A percentile compares a stretch with the other conserved stretches of the same genome.
phyloP scores from a whole-genome alignment of 306 rosid species.

The Vicia villosa region DNA sequence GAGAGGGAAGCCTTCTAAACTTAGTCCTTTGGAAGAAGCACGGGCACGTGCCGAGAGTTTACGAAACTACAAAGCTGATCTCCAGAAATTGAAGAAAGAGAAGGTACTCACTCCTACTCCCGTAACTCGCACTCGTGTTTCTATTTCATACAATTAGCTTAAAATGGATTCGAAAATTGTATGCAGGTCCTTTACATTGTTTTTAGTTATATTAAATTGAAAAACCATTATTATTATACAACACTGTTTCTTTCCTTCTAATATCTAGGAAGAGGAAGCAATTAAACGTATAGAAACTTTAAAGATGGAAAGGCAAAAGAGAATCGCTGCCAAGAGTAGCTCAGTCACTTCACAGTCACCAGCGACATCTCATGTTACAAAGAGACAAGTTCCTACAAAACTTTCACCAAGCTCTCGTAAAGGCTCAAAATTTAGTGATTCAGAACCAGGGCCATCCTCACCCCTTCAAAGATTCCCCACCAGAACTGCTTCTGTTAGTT shows the following conservation, averaged over 20 bases:
- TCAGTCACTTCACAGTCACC: conserved; percentile 51
- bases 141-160: conserved; percentile 26
- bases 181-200: conserved; percentile 5
- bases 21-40: conserved; percentile 95
- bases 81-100: conserved; percentile 96
- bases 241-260: conserved; percentile 8
- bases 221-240: conserved; percentile 22
- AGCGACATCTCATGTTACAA: conserved; percentile 53
- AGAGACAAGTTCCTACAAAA: conserved; percentile 66
- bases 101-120: conserved; percentile 58
- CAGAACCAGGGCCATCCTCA: conserved; percentile 81
- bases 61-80: conserved; percentile 90
- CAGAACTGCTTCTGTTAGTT: conserved; percentile 59
- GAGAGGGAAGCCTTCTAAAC: conserved; percentile 79
- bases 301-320: conserved; percentile 92
- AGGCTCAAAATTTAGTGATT: conserved; percentile 90
- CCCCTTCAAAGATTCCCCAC: conserved; percentile 70
- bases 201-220: conserved; percentile 19
- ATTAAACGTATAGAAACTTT: conserved; percentile 80
- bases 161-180: conserved; percentile 28
- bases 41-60: conserved; percentile 91
- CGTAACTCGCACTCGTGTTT: not conserved
- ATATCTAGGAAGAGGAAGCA: conserved; percentile 75
- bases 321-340: conserved; percentile 86
- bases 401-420: conserved; percentile 68